phyloP scores from a whole-genome alignment of 495 filamentous ascomycete genomes.

The Melanomma pulvis-pyrius region DNA sequence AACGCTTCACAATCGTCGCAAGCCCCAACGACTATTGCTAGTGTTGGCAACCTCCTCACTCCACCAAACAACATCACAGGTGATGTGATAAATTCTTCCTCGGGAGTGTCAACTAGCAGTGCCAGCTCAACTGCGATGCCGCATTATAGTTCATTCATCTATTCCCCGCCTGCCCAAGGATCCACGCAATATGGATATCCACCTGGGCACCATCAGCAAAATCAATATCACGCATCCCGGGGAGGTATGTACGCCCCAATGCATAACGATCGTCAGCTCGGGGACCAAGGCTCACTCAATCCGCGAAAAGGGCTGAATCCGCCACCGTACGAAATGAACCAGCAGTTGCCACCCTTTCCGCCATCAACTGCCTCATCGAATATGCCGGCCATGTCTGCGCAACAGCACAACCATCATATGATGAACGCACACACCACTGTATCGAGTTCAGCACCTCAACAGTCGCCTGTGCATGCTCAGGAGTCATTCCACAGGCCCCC shows the following conservation, averaged over 20 bases:
- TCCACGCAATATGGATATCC: constrained; percentile 27
- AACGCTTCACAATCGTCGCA: constrained; percentile 51
- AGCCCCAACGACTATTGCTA: constrained; percentile 48
- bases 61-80: constrained; percentile 64
- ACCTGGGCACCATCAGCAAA: constrained; percentile 29
- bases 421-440: constrained; percentile 50
- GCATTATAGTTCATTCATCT: constrained; percentile 46
- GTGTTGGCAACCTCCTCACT: constrained; percentile 64
- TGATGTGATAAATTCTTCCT: constrained; percentile 65
- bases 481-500: constrained; percentile 67
- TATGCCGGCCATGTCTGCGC: constrained; percentile 45
- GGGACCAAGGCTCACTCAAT: constrained; percentile 56
- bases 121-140: constrained; percentile 55
- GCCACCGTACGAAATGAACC: constrained; percentile 63
- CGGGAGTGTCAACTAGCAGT: constrained; percentile 58
- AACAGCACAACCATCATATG: constrained; percentile 48
- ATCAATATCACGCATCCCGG: constrained; percentile 52
- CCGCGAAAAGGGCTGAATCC: constrained; percentile 55
- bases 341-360: constrained; percentile 57
- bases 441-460: constrained; percentile 60
- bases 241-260: constrained; percentile 60
- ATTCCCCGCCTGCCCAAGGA: constrained; percentile 30
- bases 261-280: constrained; percentile 50
- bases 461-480: constrained; percentile 61
- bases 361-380: constrained; percentile 51